phyloP scores from a whole-genome alignment of 1,284 basidiomycete genomes.

The Sporisorium graminicola region DNA sequence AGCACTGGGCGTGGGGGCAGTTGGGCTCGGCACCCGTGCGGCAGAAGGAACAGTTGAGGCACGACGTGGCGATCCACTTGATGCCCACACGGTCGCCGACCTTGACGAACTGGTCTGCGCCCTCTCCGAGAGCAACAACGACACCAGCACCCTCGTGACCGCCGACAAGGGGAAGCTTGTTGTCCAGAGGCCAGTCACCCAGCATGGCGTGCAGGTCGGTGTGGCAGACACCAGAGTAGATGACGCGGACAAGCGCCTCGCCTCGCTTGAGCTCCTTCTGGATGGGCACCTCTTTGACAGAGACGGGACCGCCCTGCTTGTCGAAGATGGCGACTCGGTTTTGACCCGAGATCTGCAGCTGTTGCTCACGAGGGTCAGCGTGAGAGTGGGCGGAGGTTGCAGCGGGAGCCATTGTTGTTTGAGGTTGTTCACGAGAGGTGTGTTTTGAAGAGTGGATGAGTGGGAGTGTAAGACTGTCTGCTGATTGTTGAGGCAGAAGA shows the following conservation, averaged over 20 bases:
- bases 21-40: conserved; percentile 78
- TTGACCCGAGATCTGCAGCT: conserved; percentile 46
- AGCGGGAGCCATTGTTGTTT: conserved; percentile 42
- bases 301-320: conserved; percentile 58
- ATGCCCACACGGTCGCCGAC: conserved; percentile 86
- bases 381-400: conserved; percentile 30
- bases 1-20: conserved; percentile 38
- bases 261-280: conserved; percentile 79
- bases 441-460: neutral
- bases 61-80: conserved; percentile 77
- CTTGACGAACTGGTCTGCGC: conserved; percentile 75
- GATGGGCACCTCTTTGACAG: conserved; percentile 71
- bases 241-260: conserved; percentile 83
- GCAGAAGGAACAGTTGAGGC: conserved; percentile 80
- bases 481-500: neutral
- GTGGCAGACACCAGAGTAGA: conserved; percentile 59
- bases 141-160: conserved; percentile 80
- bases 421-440: neutral
- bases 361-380: conserved; percentile 51
- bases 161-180: conserved; percentile 81
- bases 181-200: conserved; percentile 69
- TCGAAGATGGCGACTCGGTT: conserved; percentile 58
- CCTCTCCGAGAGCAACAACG: conserved; percentile 81
- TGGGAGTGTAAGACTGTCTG: neutral
- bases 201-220: conserved; percentile 59